Evolutionary conservation across 306 rosid species (phyloP).

Genomic region (Rosa persica): DNA sequence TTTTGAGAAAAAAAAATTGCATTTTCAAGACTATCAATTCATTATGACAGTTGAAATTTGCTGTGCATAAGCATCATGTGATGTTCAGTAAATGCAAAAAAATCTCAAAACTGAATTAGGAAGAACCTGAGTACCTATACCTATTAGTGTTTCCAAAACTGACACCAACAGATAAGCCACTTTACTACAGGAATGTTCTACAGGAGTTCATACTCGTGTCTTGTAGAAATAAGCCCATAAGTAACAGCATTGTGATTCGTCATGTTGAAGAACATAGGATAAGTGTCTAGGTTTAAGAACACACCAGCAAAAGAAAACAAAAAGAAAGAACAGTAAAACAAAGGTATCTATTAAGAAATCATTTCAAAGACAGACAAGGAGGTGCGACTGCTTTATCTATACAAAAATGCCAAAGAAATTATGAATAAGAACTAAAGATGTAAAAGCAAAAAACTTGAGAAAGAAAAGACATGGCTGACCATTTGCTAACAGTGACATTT

Average conservation of each 20-base stretch:
- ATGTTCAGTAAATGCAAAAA: neutral
- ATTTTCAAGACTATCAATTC: neutral
- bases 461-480: slow-evolving; percentile 37
- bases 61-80: neutral
- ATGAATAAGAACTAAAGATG: neutral
- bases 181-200: neutral
- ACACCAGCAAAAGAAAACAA: neutral
- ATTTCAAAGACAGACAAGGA: neutral
- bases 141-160: neutral
- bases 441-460: neutral
- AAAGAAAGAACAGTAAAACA: neutral
- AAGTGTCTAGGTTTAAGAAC: neutral
- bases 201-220: neutral
- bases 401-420: slow-evolving; percentile 1
- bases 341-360: neutral
- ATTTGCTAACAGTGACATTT: slow-evolving; percentile 24
- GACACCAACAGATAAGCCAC: neutral
- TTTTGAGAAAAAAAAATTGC: neutral
- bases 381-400: neutral
- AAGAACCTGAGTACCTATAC: slow-evolving; percentile 1
- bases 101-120: neutral
- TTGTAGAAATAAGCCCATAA: neutral
- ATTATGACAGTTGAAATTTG: neutral
- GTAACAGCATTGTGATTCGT: neutral
- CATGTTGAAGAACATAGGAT: neutral